Base-by-base conservation (phyloP, 345 rosid genomes). In the Mercurialis annua region DNA sequence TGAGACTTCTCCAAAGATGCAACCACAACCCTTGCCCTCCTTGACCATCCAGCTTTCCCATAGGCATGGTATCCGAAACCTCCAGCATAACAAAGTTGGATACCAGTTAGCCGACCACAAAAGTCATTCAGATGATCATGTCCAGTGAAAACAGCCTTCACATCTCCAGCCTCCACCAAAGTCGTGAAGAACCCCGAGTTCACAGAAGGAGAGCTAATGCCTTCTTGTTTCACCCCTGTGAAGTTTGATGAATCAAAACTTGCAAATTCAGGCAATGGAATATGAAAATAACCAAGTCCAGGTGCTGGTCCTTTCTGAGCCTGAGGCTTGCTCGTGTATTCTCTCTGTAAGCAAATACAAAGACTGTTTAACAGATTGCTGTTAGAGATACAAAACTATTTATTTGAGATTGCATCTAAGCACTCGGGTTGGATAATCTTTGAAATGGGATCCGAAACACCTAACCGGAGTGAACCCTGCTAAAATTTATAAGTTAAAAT, bases 51-150 rank as follows among this genome's bases (percentile, higher is more conserved):
- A 38, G 89, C 92, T 78, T 87, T 85, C 64, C 97, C 97, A 55
- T 90, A 94, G 23, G 92, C 99, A 81, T 89, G 97, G 81, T 91
- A 90, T 76, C 98, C 96, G 72, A 89, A 85, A 16, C 92, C 98
- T 55, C 97, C 98, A 46, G 87, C 97, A 51, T 93, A 93, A 64
- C 98, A 93, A 67, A 93, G 97, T 36, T 93, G 82, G 65, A 90
- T 81, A 26, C 92, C 92, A 26, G 69, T 73, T 51, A 84, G 79
- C 34, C 66, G 24, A 10, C 85, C 96, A 67, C 99, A 94, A 71
- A 90, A 94, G 80, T 94, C 99, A 15, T 89, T 93, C 67, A 84
- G 0, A 64, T 93, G 98, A 73, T 93, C 98, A 62, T 93, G 97
- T 38, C 97, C 98, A 0, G 77, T 84, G 80, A 93, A 93, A 62